Base-by-base conservation (phyloP, 768 basidiomycete genomes). In the Hysterangium stoloniferum region DNA sequence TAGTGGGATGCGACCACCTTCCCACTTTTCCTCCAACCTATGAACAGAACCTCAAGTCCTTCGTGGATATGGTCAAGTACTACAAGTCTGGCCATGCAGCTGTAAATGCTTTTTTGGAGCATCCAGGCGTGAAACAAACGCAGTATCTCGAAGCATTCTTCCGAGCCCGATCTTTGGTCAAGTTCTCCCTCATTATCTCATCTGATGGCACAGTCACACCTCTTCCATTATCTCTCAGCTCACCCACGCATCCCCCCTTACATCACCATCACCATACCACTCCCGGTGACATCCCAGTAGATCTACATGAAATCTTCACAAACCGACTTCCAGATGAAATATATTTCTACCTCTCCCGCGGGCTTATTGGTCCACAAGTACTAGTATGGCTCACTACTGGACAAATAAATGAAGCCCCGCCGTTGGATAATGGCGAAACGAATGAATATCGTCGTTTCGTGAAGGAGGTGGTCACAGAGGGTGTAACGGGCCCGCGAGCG, bases 391-490 rank as follows among this genome's bases (percentile, higher is more conserved):
- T 99, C 52, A 92, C 90, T 13, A 81, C 77, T 22, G 92, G 92
- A 13, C 82, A 84, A 64, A 79, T 95, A 54, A 70, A 85, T 42
- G 89, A 97, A 62, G 82, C 82, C 50, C 82, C 86, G 3, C 95
- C 96, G 31, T 72, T 98, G 44, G 91, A 94, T 62, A 94, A 93
- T 61, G 94, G 94, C 2, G 95, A 97, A 66, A 91, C 89, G 34
- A 90, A 79, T 1, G 94, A 99, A 64, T 98, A 96, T 64, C 84
- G 82, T 59, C 80, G 93, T 19, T 99, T 95, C 64, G 78, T 97
- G 56, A 94, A 93, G 71, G 94, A 97, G 66, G 86, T 92, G 29
- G 85, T 98, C 50, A 97, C 94, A 1, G 95, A 98, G 58, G 90
- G 91, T 5, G 83, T 86, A 63, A 96, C 92, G 12, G 87, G 90